Conservation (phyloP, 2,329 filamentous ascomycete genomes). For the Exserohilum rostratum region DNA sequence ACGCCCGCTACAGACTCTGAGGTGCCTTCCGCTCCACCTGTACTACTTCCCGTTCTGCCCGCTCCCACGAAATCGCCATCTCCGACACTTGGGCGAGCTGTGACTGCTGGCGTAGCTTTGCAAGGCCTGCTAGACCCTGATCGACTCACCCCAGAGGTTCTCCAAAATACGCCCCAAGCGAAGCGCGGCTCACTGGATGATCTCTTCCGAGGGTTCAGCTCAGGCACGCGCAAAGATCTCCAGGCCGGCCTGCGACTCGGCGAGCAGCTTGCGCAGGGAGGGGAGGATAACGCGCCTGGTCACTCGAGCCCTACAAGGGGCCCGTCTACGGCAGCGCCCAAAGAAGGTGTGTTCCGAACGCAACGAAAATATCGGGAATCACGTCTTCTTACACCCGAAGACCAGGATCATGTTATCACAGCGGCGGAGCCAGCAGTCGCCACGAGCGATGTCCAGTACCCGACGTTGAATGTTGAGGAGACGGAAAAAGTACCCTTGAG, state of each 20-base stretch:
- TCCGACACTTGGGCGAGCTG: slow-evolving; percentile 42
- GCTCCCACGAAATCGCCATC: slow-evolving; percentile 33
- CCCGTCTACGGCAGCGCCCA: slow-evolving; percentile 11
- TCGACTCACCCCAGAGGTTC: slow-evolving; percentile 36
- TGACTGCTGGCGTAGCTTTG: slow-evolving; percentile 48
- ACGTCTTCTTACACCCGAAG: slow-evolving; percentile 46
- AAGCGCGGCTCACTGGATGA: slow-evolving; percentile 41
- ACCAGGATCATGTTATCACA: slow-evolving; percentile 31
- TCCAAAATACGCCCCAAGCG: slow-evolving; percentile 27
- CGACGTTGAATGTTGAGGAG: slow-evolving; percentile 20
- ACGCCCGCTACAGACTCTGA: slow-evolving; percentile 38
- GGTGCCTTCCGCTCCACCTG: slow-evolving; percentile 41
- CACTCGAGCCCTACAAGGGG: slow-evolving; percentile 27
- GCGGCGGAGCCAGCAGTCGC: slow-evolving; percentile 13
- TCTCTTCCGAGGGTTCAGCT: slow-evolving; percentile 49
- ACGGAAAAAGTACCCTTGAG: slow-evolving; percentile 34
- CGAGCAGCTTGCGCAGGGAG: slow-evolving; percentile 43
- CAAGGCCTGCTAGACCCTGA: slow-evolving; percentile 45
- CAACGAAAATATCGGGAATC: slow-evolving; percentile 31
- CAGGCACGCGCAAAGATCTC: slow-evolving; percentile 47
- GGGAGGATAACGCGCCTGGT: slow-evolving; percentile 21
- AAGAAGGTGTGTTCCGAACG: slow-evolving; percentile 31
- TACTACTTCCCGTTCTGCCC: slow-evolving; percentile 27
- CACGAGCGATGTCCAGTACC: slow-evolving; percentile 36
- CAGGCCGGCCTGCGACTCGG: slow-evolving; percentile 48